Evolutionary conservation across 2,329 filamentous ascomycete genomes (phyloP).

Genomic region (Diaporthe sp.): DNA sequence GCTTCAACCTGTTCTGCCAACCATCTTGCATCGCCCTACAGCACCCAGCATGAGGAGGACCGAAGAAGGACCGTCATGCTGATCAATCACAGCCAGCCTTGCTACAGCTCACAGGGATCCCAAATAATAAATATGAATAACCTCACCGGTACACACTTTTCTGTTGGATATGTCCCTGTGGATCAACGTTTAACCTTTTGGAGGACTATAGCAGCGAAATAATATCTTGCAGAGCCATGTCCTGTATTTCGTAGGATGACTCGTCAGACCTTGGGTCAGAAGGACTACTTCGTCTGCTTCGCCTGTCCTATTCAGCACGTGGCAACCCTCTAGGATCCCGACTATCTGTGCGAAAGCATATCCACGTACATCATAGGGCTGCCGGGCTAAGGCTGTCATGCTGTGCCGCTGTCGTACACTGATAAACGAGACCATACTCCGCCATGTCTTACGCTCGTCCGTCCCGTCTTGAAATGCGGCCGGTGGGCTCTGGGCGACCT

Average conservation of each 20-base stretch:
- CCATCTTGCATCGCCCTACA: constrained; percentile 22
- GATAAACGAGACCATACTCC: constrained; percentile 34
- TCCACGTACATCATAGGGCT: constrained; percentile 10
- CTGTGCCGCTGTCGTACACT: constrained; percentile 20
- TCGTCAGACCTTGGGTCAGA: not conserved
- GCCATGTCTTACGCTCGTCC: not conserved
- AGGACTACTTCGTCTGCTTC: not conserved
- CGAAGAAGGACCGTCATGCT: constrained; percentile 33
- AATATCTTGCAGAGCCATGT: not conserved
- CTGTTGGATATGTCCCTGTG: not conserved
- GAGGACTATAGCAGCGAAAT: too few relatives aligned
- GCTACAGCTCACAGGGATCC: not conserved
- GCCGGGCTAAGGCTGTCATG: constrained; percentile 24
- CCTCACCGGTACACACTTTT: not conserved
- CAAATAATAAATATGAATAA: not conserved
- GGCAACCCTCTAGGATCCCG: too few relatives aligned
- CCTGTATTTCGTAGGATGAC: not conserved
- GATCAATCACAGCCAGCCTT: constrained; percentile 6
- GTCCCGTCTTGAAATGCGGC: not conserved
- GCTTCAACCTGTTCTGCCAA: constrained; percentile 25
- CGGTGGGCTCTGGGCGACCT: constrained; percentile 15
- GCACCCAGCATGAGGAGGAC: constrained; percentile 25
- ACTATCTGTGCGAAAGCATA: not conserved
- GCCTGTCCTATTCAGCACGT: not conserved
- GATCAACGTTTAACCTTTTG: too few relatives aligned